Base-by-base conservation (phyloP, 805 yeast species). In the Cyberlindnera sargentensis region DNA sequence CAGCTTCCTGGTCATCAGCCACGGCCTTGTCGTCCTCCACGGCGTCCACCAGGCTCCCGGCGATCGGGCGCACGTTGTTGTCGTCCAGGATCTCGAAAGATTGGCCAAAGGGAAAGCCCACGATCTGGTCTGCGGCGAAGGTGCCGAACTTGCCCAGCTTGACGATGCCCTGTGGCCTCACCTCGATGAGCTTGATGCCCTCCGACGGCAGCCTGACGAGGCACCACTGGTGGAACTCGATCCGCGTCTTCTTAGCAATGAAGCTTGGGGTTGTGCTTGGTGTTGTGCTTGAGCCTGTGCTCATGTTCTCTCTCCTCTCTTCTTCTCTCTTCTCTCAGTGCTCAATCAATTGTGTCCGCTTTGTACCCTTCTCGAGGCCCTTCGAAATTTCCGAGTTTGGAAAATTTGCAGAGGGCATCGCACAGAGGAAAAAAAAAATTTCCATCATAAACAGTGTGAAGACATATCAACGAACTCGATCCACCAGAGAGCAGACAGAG, bases 141-240 rank as follows among this genome's bases (percentile, higher is more conserved):
- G 83, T 70, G 20, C 99, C 99, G 63, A 91, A 93, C 60, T 93
- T 91, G 2, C 99, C 99, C 50, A 93, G 70, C 43, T 79, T 77
- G 20, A 93, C 73, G 8, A 74, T 60, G 0, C 82, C 78, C 30
- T 75, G 79, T 4, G 76, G 71, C 40, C 71, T 73, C 46, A 90
- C 66, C 52, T 81, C 78, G n/a, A 84, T 78, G 34, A 90, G 72
- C 58, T 86, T 82, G 56, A 80, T 62, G 44, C 85, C 84, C 41
- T 81, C 85, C 2, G 96, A 87, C 0, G 98, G 98, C 45, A 89
- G 70, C 42, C 83, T 73, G 32, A 93, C 62, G 53, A 91, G 8
- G 77, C 87, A 56, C 56, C 62, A 50, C 57, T 64, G 47, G 56
- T 57, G 42, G 48, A 50, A 28, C 45, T 40, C 49, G n/a, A 45